Percentiles rank a stretch among this genome's conserved stretches.
phyloP scores from a whole-genome alignment of 1,284 basidiomycete genomes.

The Ustilago nuda region DNA sequence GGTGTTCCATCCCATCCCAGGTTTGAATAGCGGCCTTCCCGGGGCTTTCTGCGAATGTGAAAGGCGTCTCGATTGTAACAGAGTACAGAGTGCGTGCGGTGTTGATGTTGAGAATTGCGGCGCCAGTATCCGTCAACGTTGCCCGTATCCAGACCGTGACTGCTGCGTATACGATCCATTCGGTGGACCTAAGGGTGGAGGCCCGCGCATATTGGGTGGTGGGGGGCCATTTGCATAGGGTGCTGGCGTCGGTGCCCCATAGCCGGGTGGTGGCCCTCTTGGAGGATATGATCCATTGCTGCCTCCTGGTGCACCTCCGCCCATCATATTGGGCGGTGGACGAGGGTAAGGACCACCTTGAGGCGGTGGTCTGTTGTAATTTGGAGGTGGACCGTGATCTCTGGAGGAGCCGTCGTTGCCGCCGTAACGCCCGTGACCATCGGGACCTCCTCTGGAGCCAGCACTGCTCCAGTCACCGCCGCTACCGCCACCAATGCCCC shows the following conservation, averaged over 20 bases:
- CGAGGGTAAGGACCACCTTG: conserved; percentile 35
- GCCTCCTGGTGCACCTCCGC: conserved; percentile 12
- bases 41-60: conserved; percentile 2
- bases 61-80: conserved; percentile 17
- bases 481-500: conserved; percentile 2
- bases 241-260: conserved; percentile 29
- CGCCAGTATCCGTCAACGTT: conserved; percentile 16
- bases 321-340: conserved; percentile 45
- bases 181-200: conserved; percentile 20
- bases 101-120: background rate
- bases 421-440: conserved; percentile 30
- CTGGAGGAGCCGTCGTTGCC: conserved; percentile 17
- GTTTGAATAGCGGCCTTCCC: too few relatives aligned
- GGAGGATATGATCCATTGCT: conserved; percentile 29
- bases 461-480: conserved; percentile 15
- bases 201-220: conserved; percentile 39
- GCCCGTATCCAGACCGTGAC: conserved; percentile 29
- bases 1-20: too few relatives aligned
- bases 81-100: conserved; percentile 18
- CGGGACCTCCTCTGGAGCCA: conserved; percentile 12
- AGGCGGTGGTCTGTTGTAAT: conserved; percentile 41
- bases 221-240: conserved; percentile 29
- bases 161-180: conserved; percentile 27
- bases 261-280: conserved; percentile 44
- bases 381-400: conserved; percentile 30